Conservation (phyloP, 2,329 filamentous ascomycete genomes). For the Claviceps sp. region DNA sequence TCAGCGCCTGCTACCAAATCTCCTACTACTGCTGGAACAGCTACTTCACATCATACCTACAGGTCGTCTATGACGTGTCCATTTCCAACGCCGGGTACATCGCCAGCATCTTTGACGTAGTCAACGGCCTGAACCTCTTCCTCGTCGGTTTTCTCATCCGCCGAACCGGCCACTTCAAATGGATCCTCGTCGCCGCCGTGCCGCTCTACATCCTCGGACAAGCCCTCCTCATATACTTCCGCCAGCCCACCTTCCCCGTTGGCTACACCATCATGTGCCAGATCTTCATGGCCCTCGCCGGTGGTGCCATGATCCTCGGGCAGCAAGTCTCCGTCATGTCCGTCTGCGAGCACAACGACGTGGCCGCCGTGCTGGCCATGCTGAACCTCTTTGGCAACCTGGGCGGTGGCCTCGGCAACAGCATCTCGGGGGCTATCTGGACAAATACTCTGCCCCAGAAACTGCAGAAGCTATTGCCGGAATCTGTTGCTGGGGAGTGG, state of each 20-base stretch:
- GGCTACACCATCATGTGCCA: slow-evolving; percentile 39
- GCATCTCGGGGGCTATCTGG: slow-evolving; percentile 29
- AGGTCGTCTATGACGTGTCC: slow-evolving; percentile 33
- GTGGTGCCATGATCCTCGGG: slow-evolving; percentile 39
- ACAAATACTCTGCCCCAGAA: slow-evolving; percentile 23
- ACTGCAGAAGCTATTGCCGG: background rate
- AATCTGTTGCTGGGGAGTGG: background rate
- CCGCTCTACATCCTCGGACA: slow-evolving; percentile 42
- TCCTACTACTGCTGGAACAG: slow-evolving; percentile 39
- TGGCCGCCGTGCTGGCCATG: slow-evolving; percentile 35
- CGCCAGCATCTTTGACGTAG: slow-evolving; percentile 35
- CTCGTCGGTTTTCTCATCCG: slow-evolving; percentile 34
- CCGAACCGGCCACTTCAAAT: slow-evolving; percentile 34
- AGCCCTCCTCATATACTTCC: slow-evolving; percentile 24
- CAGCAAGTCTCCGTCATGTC: slow-evolving; percentile 46
- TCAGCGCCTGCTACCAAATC: slow-evolving; percentile 31
- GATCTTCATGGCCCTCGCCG: slow-evolving; percentile 38
- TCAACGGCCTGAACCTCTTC: slow-evolving; percentile 35
- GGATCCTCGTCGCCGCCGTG: slow-evolving; percentile 27
- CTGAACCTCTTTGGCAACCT: slow-evolving; percentile 30
- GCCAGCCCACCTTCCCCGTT: slow-evolving; percentile 25
- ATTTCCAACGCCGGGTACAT: slow-evolving; percentile 33
- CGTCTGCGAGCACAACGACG: slow-evolving; percentile 37
- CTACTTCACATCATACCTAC: slow-evolving; percentile 43
- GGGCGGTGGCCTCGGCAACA: slow-evolving; percentile 31